These are phyloP conservation scores for Tuber calosporum DNA, from an alignment of 495 filamentous ascomycete genomes.

Conservation along the genomic window DNA sequence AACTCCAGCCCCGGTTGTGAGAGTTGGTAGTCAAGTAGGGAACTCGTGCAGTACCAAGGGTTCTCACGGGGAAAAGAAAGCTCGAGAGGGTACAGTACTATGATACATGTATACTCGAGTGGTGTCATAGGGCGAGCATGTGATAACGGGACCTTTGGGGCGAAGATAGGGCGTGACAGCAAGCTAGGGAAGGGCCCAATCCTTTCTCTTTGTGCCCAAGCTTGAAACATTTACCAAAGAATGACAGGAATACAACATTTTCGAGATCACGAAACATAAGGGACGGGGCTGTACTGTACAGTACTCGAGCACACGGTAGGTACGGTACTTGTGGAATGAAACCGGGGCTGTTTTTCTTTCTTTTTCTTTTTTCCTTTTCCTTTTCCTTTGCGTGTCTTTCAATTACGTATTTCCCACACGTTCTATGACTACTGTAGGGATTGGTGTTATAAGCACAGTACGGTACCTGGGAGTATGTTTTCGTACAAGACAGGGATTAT, in stretches of 20 bases:
- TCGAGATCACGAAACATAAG: background rate
- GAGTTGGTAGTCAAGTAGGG: background rate
- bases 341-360: background rate
- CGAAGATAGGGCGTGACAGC: background rate
- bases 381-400: background rate
- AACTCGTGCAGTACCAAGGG: too few species aligned
- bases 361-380: too few species aligned
- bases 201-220: background rate
- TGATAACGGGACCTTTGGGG: background rate
- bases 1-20: background rate
- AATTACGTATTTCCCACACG: background rate
- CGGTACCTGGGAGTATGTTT: too few species aligned
- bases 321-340: background rate
- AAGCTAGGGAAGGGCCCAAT: background rate
- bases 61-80: background rate
- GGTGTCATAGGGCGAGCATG: background rate
- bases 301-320: too few species aligned
- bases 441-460: too few species aligned
- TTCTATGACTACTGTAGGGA: background rate
- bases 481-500: too few species aligned
- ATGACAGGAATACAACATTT: background rate
- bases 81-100: background rate
- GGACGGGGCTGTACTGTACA: too few species aligned
- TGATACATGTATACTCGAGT: too few species aligned
- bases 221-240: background rate